Evolutionary conservation across 495 filamentous ascomycete species (phyloP).

Genomic region (Xylaria cubensis): DNA sequence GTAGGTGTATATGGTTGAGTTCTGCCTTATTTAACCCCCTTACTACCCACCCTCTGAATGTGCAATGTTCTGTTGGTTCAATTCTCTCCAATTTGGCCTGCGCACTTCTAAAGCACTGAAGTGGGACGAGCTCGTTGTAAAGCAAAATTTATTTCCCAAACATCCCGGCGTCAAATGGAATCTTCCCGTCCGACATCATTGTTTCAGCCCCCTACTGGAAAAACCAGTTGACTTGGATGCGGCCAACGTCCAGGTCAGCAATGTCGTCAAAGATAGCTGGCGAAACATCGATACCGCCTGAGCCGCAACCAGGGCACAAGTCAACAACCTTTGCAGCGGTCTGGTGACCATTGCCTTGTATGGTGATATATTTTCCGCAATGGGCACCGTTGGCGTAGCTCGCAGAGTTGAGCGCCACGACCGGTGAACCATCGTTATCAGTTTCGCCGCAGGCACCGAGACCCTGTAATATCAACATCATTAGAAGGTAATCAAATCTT

Average conservation of each 20-base stretch:
- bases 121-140: neutral
- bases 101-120: neutral
- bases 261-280: conserved; percentile 27
- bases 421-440: conserved; percentile 15
- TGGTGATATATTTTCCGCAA: conserved; percentile 26
- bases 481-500: neutral
- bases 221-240: conserved; percentile 22
- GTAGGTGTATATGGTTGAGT: no score
- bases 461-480: neutral
- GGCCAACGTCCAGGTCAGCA: conserved; percentile 8
- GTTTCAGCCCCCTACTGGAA: conserved; percentile 14
- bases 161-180: neutral
- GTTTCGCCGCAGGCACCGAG: conserved; percentile 19
- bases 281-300: conserved; percentile 17
- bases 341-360: conserved; percentile 10
- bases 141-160: neutral
- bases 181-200: neutral
- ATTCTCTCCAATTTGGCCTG: neutral
- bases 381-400: conserved; percentile 24
- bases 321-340: conserved; percentile 24
- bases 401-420: conserved; percentile 20
- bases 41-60: neutral
- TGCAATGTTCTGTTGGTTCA: neutral
- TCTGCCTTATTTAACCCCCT: no score
- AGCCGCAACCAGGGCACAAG: conserved; percentile 23